Evolutionary conservation across 305 asterid genomes (phyloP).

Genomic region (Nicotiana rustica): DNA sequence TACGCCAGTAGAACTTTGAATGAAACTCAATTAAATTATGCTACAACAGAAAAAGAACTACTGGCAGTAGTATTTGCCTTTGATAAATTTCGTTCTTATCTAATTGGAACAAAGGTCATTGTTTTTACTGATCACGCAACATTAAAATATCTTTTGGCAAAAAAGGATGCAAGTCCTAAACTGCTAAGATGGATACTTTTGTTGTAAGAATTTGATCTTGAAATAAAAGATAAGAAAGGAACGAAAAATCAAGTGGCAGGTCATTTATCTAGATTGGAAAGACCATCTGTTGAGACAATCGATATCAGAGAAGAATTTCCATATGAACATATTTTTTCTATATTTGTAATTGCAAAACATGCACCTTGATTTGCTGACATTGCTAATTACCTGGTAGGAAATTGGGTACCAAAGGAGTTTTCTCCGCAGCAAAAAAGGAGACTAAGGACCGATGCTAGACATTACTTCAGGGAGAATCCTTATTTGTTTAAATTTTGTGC

Average conservation of each 20-base stretch:
- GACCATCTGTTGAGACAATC: neutral
- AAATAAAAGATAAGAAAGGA: neutral
- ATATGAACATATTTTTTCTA: neutral
- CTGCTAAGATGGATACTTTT: neutral
- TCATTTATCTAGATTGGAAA: neutral
- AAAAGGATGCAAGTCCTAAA: neutral
- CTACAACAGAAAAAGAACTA: constrained; percentile 6
- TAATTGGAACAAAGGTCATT: neutral
- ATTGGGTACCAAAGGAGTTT: too few species aligned
- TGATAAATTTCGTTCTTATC: neutral
- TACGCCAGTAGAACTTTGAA: neutral
- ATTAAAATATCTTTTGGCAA: neutral
- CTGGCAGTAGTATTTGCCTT: neutral
- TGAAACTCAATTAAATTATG: neutral
- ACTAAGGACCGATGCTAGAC: neutral
- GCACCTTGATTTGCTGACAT: neutral
- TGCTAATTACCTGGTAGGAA: too few species aligned
- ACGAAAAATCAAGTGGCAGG: neutral
- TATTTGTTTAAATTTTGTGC: neutral
- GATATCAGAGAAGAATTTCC: neutral
- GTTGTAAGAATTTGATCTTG: neutral
- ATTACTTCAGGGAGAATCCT: neutral
- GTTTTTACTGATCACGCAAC: neutral
- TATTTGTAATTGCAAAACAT: neutral
- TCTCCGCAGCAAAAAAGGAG: neutral